Conservation (phyloP, 495 filamentous ascomycete genomes). For the Talaromyces adpressus region DNA sequence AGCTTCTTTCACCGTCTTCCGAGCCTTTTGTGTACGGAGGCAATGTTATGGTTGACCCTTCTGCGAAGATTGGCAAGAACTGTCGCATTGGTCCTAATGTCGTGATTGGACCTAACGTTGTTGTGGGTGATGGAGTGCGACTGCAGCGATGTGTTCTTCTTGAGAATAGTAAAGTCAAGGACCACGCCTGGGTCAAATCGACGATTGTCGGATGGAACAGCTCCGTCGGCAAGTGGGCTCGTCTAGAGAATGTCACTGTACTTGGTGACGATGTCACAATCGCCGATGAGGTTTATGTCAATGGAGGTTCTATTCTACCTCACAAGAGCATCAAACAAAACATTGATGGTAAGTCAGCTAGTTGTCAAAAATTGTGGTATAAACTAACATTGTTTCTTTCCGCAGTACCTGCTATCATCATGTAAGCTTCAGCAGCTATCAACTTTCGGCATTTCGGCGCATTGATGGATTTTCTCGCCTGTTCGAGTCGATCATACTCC, state of each 20-base stretch:
- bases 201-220: conserved; percentile 99
- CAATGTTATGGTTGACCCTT: conserved; percentile 93
- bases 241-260: conserved; percentile 94
- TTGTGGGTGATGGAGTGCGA: conserved; percentile 90
- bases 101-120: conserved; percentile 89
- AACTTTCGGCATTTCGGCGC: neutral
- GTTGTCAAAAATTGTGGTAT: neutral
- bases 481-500: conserved; percentile 17
- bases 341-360: conserved; percentile 67
- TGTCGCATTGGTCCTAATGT: conserved; percentile 98
- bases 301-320: conserved; percentile 90
- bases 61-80: conserved; percentile 95
- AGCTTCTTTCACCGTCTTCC: conserved; percentile 67
- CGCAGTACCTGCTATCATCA: conserved; percentile 73
- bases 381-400: conserved; percentile 11
- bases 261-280: conserved; percentile 99
- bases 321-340: conserved; percentile 99
- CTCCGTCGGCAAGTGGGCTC: conserved; percentile 89
- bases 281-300: conserved; percentile 97
- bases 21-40: conserved; percentile 86
- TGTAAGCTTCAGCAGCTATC: conserved; percentile 44
- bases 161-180: conserved; percentile 87
- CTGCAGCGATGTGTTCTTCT: conserved; percentile 92
- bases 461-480: conserved; percentile 10
- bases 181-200: conserved; percentile 98